A percentile compares a stretch with the other conserved stretches of the same genome.
phyloP scores from a whole-genome alignment of 129 eudicot species.

The Chrysanthemum makinoi region DNA sequence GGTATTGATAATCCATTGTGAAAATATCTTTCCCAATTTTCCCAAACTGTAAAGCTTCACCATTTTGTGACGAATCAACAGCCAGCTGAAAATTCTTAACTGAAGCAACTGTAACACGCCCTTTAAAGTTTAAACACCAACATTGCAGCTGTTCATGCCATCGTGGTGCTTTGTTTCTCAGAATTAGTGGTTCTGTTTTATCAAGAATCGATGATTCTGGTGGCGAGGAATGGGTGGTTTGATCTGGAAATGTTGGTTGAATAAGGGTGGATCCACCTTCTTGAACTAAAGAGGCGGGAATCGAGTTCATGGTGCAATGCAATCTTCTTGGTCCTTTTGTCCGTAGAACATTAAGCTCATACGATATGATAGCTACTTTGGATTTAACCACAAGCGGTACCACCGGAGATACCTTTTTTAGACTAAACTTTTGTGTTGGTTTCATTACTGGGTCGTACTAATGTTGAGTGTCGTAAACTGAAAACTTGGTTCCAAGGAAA shows the following conservation, averaged over 20 bases:
- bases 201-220: not conserved
- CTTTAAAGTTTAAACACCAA: constrained; percentile 70
- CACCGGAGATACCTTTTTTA: constrained; percentile 27
- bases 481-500: constrained; percentile 72
- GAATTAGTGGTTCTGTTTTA: constrained; percentile 24
- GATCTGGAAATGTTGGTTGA: constrained; percentile 26
- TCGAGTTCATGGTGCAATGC: constrained; percentile 48
- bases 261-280: constrained; percentile 44
- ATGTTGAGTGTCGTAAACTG: constrained; percentile 48
- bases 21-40: constrained; percentile 65
- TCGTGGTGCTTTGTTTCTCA: constrained; percentile 61
- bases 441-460: constrained; percentile 22
- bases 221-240: not conserved
- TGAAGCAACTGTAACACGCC: constrained; percentile 70
- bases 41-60: constrained; percentile 47
- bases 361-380: constrained; percentile 57
- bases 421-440: constrained; percentile 18
- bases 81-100: constrained; percentile 69
- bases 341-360: constrained; percentile 61
- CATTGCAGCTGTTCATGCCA: constrained; percentile 76
- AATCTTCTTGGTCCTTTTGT: constrained; percentile 70
- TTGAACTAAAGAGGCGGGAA: constrained; percentile 46
- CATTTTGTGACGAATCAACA: constrained; percentile 32
- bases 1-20: constrained; percentile 65
- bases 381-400: constrained; percentile 35